Base-by-base conservation (phyloP, 192 early-diverging fungal genomes). In the Linnemannia exigua region DNA sequence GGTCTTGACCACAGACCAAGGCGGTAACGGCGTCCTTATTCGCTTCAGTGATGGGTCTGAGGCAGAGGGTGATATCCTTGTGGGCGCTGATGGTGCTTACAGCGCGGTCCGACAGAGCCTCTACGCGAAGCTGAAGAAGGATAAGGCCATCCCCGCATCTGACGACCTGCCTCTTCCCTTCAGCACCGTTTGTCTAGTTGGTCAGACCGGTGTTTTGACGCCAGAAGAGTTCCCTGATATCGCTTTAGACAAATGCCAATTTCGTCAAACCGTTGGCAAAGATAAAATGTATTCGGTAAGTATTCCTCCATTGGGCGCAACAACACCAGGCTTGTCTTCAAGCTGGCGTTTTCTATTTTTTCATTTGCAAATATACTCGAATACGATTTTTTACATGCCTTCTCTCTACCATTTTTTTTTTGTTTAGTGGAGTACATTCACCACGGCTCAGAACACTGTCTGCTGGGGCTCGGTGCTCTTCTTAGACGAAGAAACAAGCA, bases 51-150 rank as follows among this genome's bases (percentile, higher is more conserved):
- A 81, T 19, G n/a, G 44, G 6, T 15, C 51, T 1, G 46, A 33
- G 3, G 17, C 38, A 22, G 67, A 81, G 19, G 80, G 80, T 46
- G 68, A 75, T 12, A 70, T 81, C n/a, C 51, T 81, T 20, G 74
- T 81, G 0, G 79, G 79, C 1, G 72, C 72, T 33, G 79, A 81
- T 17, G 73, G 79, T 16, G 72, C 72, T 9, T 54, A 76, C 47
- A 74, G 72, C 22, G 67, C 37, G 7, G 74, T 81, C 15, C 74
- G 80, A 0, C 74, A 81, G 50, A 44, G 50, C 31, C 20, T 75
- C 2, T 81, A 75, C 48, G 22, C 51, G 14, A 19, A 48, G 3
- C 38, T 81, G 11, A 51, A 58, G 48, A 35, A 51, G 25, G 31
- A 52, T 15, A 54, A 41, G 7, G 36, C n/a, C 9, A n/a, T 81